Conservation (phyloP, 805 yeast genomes). For the Saturnispora besseyi region DNA sequence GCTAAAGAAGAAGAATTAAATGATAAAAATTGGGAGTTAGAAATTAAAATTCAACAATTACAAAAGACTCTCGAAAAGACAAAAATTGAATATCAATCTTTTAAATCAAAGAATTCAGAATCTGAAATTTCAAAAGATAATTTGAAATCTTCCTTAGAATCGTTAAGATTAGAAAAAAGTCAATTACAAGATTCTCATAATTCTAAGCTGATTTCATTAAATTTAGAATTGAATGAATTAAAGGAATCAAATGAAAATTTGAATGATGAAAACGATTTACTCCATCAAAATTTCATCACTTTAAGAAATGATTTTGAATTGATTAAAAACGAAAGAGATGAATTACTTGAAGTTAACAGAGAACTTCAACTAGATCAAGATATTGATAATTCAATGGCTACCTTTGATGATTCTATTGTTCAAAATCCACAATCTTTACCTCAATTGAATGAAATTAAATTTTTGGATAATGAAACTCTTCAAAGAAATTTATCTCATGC, state of each 20-base stretch:
- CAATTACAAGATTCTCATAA: conserved; percentile 33
- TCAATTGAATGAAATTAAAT: conserved; percentile 29
- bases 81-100: conserved; percentile 33
- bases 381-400: conserved; percentile 23
- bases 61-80: conserved; percentile 36
- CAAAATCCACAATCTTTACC: conserved; percentile 30
- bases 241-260: conserved; percentile 46
- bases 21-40: conserved; percentile 65
- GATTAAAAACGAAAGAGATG: conserved; percentile 18
- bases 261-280: conserved; percentile 60
- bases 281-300: conserved; percentile 32
- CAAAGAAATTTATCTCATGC: conserved; percentile 58
- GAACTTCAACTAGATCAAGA: conserved; percentile 11
- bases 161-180: conserved; percentile 30
- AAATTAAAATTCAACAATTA: conserved; percentile 35
- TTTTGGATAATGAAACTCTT: conserved; percentile 57
- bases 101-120: conserved; percentile 28
- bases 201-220: conserved; percentile 29
- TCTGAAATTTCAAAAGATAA: conserved; percentile 21
- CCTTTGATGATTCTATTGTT: conserved; percentile 28
- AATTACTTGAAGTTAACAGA: conserved; percentile 7
- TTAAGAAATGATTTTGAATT: conserved; percentile 15
- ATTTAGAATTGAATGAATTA: conserved; percentile 38
- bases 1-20: conserved; percentile 40
- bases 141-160: conserved; percentile 42